Evolutionary conservation across 1,284 basidiomycete species (phyloP).

Genomic region (Ustilago esculenta): DNA sequence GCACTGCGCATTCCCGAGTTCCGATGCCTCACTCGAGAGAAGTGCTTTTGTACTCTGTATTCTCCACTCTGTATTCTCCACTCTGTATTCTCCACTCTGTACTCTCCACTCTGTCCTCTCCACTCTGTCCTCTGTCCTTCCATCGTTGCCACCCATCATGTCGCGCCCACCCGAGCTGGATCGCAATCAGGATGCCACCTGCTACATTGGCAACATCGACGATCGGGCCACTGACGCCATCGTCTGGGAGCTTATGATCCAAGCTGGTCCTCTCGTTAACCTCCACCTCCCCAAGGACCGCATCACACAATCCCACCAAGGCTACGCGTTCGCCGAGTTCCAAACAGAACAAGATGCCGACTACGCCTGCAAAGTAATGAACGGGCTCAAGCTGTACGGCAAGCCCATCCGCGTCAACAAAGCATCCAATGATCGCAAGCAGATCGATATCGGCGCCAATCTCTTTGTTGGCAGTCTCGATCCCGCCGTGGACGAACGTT

Average conservation of each 20-base stretch:
- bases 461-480: constrained; percentile 95
- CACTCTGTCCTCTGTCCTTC: too few species aligned
- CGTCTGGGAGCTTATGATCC: constrained; percentile 98
- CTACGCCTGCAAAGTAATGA: constrained; percentile 99
- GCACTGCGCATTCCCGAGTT: too few species aligned
- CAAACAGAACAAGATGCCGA: constrained; percentile 97
- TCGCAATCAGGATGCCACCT: constrained; percentile 66
- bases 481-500: constrained; percentile 88
- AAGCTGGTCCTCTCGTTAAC: constrained; percentile 94
- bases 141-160: constrained; percentile 26
- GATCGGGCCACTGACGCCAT: constrained; percentile 92
- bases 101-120: too few species aligned
- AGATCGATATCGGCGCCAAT: constrained; percentile 96
- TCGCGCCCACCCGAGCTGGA: constrained; percentile 56
- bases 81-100: too few species aligned
- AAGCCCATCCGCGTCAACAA: constrained; percentile 99
- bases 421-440: constrained; percentile 92
- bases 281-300: constrained; percentile 91
- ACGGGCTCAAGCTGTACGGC: constrained; percentile 98
- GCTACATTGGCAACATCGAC: constrained; percentile 83
- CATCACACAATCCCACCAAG: constrained; percentile 96
- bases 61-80: too few species aligned
- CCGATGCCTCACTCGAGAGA: too few species aligned
- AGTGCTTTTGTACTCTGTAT: too few species aligned
- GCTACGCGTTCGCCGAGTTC: constrained; percentile 99